phyloP scores from a whole-genome alignment of 2,329 filamentous ascomycete species.

The Laburnicola sp. region DNA sequence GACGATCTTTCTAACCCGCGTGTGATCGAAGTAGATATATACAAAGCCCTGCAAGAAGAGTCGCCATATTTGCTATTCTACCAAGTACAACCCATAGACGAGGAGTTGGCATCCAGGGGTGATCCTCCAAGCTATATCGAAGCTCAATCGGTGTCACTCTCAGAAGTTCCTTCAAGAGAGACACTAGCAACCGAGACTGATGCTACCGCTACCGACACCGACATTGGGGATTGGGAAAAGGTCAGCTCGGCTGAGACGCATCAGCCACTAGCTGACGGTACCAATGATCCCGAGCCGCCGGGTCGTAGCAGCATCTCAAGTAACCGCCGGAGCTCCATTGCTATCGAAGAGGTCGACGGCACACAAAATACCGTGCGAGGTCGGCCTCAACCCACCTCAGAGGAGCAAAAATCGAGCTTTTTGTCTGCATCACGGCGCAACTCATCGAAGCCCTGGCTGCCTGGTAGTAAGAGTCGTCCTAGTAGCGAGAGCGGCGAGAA shows the following conservation, averaged over 20 bases:
- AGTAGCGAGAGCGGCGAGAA: conserved; percentile 47
- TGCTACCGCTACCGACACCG: conserved; percentile 19
- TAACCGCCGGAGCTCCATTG: conserved; percentile 45
- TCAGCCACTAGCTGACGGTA: conserved; percentile 16
- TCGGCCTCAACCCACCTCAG: conserved; percentile 49
- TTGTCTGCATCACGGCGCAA: conserved; percentile 39
- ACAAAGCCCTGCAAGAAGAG: conserved; percentile 76
- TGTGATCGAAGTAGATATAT: conserved; percentile 76
- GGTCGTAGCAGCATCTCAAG: conserved; percentile 45
- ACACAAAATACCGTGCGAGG: conserved; percentile 34
- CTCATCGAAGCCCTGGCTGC: conserved; percentile 36
- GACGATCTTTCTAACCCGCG: conserved; percentile 80
- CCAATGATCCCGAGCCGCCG: conserved; percentile 23
- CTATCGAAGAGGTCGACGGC: conserved; percentile 45
- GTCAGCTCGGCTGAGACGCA: conserved; percentile 18
- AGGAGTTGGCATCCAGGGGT: conserved; percentile 55
- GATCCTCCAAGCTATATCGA: conserved; percentile 50
- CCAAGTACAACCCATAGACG: conserved; percentile 85
- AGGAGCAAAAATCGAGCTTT: conserved; percentile 45
- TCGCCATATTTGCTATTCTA: conserved; percentile 96
- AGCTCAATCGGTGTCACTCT: conserved; percentile 21
- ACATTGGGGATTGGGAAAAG: conserved; percentile 32
- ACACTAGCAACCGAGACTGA: conserved; percentile 26
- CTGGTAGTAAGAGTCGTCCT: conserved; percentile 47
- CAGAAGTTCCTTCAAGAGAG: conserved; percentile 32